These are phyloP conservation scores for Boletellus deceptivus DNA, from an alignment of 1,284 basidiomycete genomes.

Conservation along the genomic window DNA sequence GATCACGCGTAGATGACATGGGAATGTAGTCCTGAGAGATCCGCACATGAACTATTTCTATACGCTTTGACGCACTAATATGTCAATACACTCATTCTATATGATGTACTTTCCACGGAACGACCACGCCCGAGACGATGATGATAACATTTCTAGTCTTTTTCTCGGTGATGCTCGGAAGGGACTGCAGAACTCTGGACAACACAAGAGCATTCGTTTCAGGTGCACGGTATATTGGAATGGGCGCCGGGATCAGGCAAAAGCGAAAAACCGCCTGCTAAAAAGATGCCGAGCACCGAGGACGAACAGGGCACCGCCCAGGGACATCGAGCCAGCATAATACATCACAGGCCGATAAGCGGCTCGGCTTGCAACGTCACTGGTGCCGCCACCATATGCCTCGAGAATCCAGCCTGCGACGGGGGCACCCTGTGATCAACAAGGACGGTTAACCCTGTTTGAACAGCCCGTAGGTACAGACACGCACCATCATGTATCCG, in stretches of 20 bases:
- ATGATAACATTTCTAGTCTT: neutral
- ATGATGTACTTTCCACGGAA: neutral
- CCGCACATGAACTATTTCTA: neutral
- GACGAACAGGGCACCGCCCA: conserved; percentile 25
- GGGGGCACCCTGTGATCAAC: conserved; percentile 13
- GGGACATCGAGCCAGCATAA: conserved; percentile 29
- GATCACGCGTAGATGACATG: conserved; percentile 26
- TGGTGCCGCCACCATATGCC: conserved; percentile 21
- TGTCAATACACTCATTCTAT: neutral
- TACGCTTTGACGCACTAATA: neutral
- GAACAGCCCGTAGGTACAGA: neutral
- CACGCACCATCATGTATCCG: conserved; percentile 28
- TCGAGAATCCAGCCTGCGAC: conserved; percentile 33
- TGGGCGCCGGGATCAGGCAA: conserved; percentile 5
- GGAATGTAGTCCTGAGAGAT: neutral
- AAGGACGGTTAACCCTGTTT: neutral
- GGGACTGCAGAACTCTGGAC: neutral
- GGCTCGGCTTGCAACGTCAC: conserved; percentile 13
- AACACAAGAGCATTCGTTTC: neutral
- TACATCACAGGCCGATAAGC: conserved; percentile 34
- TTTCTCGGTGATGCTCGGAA: no score
- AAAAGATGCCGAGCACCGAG: conserved; percentile 11
- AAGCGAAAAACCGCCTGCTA: conserved; percentile 13
- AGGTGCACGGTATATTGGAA: neutral
- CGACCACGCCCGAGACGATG: neutral